These are phyloP conservation scores for Neurospora tetraspora DNA, from an alignment of 495 filamentous ascomycete genomes.

Conservation along the genomic window DNA sequence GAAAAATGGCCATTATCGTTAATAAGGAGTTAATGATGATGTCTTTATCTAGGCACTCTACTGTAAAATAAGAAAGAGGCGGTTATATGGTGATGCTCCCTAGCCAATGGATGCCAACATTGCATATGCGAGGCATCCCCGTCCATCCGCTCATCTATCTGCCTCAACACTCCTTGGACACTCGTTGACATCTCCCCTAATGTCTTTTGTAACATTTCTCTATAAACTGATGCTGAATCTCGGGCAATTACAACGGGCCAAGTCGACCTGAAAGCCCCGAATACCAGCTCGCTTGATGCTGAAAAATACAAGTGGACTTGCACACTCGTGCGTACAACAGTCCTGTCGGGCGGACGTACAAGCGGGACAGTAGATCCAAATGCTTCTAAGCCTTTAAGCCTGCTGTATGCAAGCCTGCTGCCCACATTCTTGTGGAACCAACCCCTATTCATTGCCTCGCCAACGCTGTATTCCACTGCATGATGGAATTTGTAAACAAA, in stretches of 20 bases:
- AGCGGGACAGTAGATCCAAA: not conserved
- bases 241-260: not conserved
- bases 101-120: no score
- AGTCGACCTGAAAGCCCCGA: accelerated
- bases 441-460: not conserved
- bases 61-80: no score
- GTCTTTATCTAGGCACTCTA: no score
- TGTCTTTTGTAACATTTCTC: not conserved
- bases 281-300: not conserved
- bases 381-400: not conserved
- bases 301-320: not conserved
- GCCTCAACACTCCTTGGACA: not conserved
- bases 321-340: not conserved
- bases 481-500: not conserved
- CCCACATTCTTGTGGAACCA: not conserved
- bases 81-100: no score
- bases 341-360: not conserved
- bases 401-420: not conserved
- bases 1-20: no score
- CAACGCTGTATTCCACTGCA: not conserved
- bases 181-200: not conserved
- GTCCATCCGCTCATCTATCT: not conserved
- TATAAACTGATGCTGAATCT: not conserved
- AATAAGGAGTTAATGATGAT: no score
- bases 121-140: not conserved